Evolutionary conservation across 768 basidiomycete genomes (phyloP), one percentile per base, ranked within the genome.

Genomic region (Pleurotus eryngii): DNA sequence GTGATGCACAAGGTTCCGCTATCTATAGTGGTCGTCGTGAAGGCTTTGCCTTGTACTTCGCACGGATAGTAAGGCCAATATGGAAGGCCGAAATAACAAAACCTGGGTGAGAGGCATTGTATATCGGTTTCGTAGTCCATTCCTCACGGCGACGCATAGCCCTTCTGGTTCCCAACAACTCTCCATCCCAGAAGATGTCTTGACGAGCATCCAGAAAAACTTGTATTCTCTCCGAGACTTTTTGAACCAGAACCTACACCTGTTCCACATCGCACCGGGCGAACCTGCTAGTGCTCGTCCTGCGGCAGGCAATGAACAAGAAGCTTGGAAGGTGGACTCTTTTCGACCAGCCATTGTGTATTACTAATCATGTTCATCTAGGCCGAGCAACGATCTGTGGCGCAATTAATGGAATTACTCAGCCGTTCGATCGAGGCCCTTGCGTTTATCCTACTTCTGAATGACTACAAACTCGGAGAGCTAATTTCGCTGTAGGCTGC

Each of bases 341-440:
- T 26, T 17, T n/a, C 12, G 27, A 9, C 37, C 51, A 46, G 47
- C 9, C 46, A 20, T 12, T 17, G 42, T 26, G 15, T 58, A 57
- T 45, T 35, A 65, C 22, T 45, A 11, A 24, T 47, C 57, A 67
- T 61, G 30, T 35, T 57, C 49, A 35, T 54, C 43, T 60, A 94
- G 89, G 89, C 84, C 2, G 93, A 96, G 68, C 88, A 92, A 67
- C 79, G 70, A 49, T 94, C 93, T 14, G 86, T 92, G n/a, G 75
- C 79, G n/a, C 86, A 91, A 67, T 73, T 96, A 5, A 79, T 86
- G 47, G 73, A 80, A 17, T 81, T 99, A 46, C 74, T 98, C 46
- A 82, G 81, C 8, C 85, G 95, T 65, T 87, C 92, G 4, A 91
- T 98, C 49, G 97, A 99, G 71, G 97, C 92, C 0, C 83, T 98